Percentiles rank a stretch among this genome's conserved stretches.
Evolutionary conservation across 2,329 filamentous ascomycete species (phyloP).

Genomic region (Lecanicillium sp.): DNA sequence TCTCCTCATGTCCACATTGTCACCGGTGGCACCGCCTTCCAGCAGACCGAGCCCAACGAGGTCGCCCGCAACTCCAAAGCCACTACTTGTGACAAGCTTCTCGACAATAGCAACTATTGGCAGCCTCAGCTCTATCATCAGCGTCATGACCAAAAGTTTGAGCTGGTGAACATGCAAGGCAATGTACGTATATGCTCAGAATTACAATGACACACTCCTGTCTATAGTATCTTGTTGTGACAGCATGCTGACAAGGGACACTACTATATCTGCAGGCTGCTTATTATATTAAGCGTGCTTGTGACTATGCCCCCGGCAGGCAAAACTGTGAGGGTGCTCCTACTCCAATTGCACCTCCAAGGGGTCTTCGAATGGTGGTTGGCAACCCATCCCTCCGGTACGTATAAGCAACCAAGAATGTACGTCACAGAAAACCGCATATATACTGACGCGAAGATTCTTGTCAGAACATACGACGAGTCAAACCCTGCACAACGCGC

Average conservation of each 20-base stretch:
- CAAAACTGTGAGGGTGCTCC: constrained; percentile 13
- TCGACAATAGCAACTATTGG: constrained; percentile 63
- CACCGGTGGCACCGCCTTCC: constrained; percentile 54
- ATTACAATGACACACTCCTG: background rate
- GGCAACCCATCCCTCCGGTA: constrained; percentile 44
- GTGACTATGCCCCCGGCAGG: constrained; percentile 18
- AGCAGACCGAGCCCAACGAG: constrained; percentile 42
- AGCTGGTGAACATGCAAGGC: constrained; percentile 24
- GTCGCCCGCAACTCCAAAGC: constrained; percentile 47
- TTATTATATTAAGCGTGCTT: constrained; percentile 19
- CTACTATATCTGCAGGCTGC: constrained; percentile 11
- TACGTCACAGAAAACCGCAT: too few relatives aligned
- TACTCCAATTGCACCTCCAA: constrained; percentile 46
- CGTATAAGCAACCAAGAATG: background rate
- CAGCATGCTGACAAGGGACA: background rate
- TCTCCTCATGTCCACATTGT: constrained; percentile 53
- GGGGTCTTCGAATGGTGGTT: constrained; percentile 57
- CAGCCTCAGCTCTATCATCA: constrained; percentile 47
- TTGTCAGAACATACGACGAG: constrained; percentile 30
- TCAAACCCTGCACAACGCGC: constrained; percentile 38
- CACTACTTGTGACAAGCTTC: constrained; percentile 54
- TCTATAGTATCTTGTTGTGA: background rate
- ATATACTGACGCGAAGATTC: too few relatives aligned
- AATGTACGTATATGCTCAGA: constrained; percentile 13
- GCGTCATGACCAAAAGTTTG: constrained; percentile 47